phyloP scores from a whole-genome alignment of 192 early-diverging fungal species.

The Backusella liffmaniae region DNA sequence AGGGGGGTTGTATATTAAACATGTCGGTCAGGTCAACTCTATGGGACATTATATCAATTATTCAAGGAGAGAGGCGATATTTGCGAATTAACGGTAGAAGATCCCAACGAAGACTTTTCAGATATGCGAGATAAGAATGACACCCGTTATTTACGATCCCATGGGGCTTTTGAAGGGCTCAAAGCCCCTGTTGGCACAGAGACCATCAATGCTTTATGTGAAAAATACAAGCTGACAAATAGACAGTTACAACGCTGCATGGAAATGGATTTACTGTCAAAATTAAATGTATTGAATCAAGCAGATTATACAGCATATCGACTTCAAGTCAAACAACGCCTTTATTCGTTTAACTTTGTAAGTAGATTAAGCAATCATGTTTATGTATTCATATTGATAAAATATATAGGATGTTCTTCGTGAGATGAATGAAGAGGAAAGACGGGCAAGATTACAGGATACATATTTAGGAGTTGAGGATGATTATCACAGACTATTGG shows the following conservation, averaged over 20 bases:
- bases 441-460: conserved; percentile 73
- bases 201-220: conserved; percentile 48
- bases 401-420: conserved; percentile 58
- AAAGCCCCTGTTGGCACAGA: conserved; percentile 54
- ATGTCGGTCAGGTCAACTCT: conserved; percentile 51
- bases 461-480: conserved; percentile 73
- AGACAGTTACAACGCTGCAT: conserved; percentile 80
- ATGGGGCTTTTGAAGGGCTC: conserved; percentile 59
- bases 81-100: conserved; percentile 79
- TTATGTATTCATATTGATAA: background rate
- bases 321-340: conserved; percentile 79
- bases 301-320: conserved; percentile 57
- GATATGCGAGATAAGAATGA: conserved; percentile 88
- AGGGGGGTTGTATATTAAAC: background rate
- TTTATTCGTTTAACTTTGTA: conserved; percentile 79
- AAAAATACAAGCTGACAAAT: conserved; percentile 75
- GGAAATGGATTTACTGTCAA: conserved; percentile 72
- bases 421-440: conserved; percentile 61
- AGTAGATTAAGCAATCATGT: background rate
- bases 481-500: conserved; percentile 67
- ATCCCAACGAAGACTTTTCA: conserved; percentile 87
- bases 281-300: conserved; percentile 53
- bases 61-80: conserved; percentile 47
- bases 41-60: conserved; percentile 57
- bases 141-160: conserved; percentile 57